These are phyloP conservation scores for Blumeria graminis DNA, from an alignment of 2,329 filamentous ascomycete genomes.

Conservation along the genomic window DNA sequence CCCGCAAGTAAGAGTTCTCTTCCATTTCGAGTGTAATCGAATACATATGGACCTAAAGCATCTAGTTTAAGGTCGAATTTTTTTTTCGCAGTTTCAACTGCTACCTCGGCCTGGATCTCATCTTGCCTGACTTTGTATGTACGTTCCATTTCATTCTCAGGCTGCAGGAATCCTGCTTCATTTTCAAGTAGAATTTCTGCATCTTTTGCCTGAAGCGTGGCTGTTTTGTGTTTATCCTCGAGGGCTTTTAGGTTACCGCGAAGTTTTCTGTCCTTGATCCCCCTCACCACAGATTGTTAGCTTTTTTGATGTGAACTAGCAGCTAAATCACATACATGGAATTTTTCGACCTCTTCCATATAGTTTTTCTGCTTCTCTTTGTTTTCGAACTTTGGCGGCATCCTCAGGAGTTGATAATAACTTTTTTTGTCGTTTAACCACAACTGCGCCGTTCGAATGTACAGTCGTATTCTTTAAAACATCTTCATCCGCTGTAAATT, in stretches of 20 bases:
- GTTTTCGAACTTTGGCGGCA: constrained; percentile 18
- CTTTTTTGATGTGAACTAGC: constrained; percentile 14
- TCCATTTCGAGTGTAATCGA: constrained; percentile 78
- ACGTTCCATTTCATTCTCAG: constrained; percentile 67
- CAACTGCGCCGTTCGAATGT: constrained; percentile 27
- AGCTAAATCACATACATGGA: constrained; percentile 16
- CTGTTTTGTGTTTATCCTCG: constrained; percentile 63
- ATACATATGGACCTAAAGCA: constrained; percentile 62
- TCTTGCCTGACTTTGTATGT: constrained; percentile 85
- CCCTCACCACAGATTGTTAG: constrained; percentile 42
- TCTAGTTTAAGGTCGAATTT: constrained; percentile 73
- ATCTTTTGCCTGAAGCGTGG: constrained; percentile 68
- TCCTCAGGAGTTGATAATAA: constrained; percentile 19
- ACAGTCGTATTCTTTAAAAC: background rate
- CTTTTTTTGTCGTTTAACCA: constrained; percentile 24
- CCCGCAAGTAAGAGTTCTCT: constrained; percentile 66
- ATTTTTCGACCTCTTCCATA: constrained; percentile 73
- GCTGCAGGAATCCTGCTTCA: constrained; percentile 60
- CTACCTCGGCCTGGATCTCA: constrained; percentile 53
- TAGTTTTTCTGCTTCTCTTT: constrained; percentile 39
- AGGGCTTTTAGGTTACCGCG: constrained; percentile 54
- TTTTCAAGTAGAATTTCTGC: constrained; percentile 88
- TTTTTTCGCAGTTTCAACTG: constrained; percentile 71
- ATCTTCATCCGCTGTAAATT: too few relatives aligned
- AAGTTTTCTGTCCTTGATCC: constrained; percentile 73